Percentiles rank a stretch among this genome's conserved stretches.
These are phyloP conservation scores for Globisporangium echinulatum DNA, from an alignment of 352 stramenopile genomes.

Conservation along the genomic window DNA sequence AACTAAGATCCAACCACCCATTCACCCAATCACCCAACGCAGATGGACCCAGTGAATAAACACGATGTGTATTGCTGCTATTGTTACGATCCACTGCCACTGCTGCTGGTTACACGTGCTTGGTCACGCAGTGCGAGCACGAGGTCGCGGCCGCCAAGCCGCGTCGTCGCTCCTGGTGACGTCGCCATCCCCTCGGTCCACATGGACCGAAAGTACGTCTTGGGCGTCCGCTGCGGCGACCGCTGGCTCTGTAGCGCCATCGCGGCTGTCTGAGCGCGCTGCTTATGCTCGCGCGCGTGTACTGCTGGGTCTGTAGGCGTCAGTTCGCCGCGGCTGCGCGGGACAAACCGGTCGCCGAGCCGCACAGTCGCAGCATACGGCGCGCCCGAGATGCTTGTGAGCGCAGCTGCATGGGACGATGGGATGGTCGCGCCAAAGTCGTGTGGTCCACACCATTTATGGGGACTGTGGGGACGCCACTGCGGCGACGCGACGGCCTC, in stretches of 20 bases:
- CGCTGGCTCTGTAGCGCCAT: constrained; percentile 17
- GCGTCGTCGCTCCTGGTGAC: background rate
- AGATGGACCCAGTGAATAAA: too few relatives aligned
- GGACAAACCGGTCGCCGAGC: constrained; percentile 36
- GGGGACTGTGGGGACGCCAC: constrained; percentile 43
- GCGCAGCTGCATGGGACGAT: constrained; percentile 44
- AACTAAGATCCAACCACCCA: constrained; percentile 19
- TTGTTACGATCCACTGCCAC: too few relatives aligned
- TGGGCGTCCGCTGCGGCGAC: constrained; percentile 25
- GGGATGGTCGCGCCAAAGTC: constrained; percentile 46
- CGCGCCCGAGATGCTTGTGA: constrained; percentile 33
- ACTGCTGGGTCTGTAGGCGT: constrained; percentile 4
- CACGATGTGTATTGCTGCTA: too few relatives aligned
- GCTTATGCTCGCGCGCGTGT: constrained; percentile 26
- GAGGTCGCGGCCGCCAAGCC: constrained; percentile 10
- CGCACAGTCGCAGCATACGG: constrained; percentile 31
- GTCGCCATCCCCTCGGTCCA: constrained; percentile 26
- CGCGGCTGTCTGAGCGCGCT: constrained; percentile 34
- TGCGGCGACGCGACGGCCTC: constrained; percentile 52
- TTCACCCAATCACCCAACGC: too few relatives aligned
- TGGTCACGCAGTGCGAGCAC: constrained; percentile 10
- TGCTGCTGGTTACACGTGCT: background rate
- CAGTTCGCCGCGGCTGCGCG: constrained; percentile 4
- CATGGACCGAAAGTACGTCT: constrained; percentile 63
- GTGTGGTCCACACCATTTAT: constrained; percentile 41